Conservation (phyloP, 2,329 filamentous ascomycete genomes). For the Epicoccum nigrum region DNA sequence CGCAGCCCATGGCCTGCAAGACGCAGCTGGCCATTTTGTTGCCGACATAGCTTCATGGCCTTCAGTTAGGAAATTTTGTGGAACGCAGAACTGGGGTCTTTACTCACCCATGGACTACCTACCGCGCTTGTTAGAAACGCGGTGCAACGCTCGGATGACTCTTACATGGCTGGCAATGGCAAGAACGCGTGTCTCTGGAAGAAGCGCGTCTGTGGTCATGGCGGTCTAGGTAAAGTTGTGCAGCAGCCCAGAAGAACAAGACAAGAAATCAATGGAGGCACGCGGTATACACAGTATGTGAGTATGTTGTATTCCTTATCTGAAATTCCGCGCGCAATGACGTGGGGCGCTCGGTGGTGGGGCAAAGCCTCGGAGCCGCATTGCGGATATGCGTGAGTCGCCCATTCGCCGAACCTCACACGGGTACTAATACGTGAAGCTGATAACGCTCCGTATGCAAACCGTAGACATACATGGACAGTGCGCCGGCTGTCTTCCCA, state of each 20-base stretch:
- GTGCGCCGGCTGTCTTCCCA: slow-evolving; percentile 31
- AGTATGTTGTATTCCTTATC: slow-evolving; percentile 43
- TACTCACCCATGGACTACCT: slow-evolving; percentile 78
- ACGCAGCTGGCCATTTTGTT: slow-evolving; percentile 97
- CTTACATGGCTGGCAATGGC: slow-evolving; percentile 95
- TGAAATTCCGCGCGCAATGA: slow-evolving; percentile 43
- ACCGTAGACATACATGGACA: slow-evolving; percentile 20
- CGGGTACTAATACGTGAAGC: slow-evolving; percentile 3
- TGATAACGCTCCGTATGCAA: slow-evolving; percentile 26
- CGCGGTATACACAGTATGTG: not conserved
- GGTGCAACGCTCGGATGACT: slow-evolving; percentile 28
- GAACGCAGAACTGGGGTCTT: too few species aligned
- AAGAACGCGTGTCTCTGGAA: slow-evolving; percentile 73
- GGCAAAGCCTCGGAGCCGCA: slow-evolving; percentile 24
- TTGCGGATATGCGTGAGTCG: slow-evolving; percentile 24
- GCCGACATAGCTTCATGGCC: slow-evolving; percentile 68
- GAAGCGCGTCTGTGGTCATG: slow-evolving; percentile 48
- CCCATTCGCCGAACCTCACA: slow-evolving; percentile 18
- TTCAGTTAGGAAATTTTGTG: slow-evolving; percentile 61
- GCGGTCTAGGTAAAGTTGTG: too few species aligned
- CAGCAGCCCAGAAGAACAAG: not conserved
- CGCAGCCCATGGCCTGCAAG: slow-evolving; percentile 90
- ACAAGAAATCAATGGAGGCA: not conserved
- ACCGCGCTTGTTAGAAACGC: slow-evolving; percentile 15
- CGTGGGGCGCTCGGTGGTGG: slow-evolving; percentile 38